phyloP scores from a whole-genome alignment of 768 basidiomycete genomes.

The Lentinula sp. region DNA sequence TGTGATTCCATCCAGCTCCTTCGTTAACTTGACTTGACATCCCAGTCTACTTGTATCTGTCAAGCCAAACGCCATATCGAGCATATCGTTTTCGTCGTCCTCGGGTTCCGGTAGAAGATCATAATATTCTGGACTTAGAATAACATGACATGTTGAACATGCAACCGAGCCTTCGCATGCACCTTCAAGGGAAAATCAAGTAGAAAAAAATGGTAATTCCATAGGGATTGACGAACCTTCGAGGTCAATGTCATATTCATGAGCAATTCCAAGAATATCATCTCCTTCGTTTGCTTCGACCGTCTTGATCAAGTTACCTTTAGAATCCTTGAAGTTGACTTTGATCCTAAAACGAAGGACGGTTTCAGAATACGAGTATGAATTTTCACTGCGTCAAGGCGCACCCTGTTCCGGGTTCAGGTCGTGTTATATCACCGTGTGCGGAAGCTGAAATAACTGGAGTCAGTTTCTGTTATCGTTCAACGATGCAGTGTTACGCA shows the following conservation, averaged over 20 bases:
- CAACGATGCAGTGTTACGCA: not conserved
- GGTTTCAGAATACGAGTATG: not conserved
- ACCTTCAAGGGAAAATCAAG: slow-evolving; percentile 38
- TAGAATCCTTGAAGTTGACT: slow-evolving; percentile 85
- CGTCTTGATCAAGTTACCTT: slow-evolving; percentile 77
- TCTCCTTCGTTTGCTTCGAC: slow-evolving; percentile 94
- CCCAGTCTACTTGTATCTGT: slow-evolving; percentile 88
- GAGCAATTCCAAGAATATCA: slow-evolving; percentile 84
- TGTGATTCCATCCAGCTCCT: slow-evolving; percentile 78
- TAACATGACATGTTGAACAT: slow-evolving; percentile 96
- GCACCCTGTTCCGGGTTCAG: slow-evolving; percentile 66
- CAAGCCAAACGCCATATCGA: slow-evolving; percentile 96
- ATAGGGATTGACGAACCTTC: slow-evolving; percentile 61
- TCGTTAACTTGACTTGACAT: slow-evolving; percentile 73
- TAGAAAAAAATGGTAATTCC: not conserved
- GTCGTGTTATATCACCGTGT: slow-evolving; percentile 56
- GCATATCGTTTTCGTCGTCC: slow-evolving; percentile 98
- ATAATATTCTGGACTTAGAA: slow-evolving; percentile 75
- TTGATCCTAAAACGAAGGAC: slow-evolving; percentile 55
- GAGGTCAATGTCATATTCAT: slow-evolving; percentile 93
- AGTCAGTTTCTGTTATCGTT: not conserved
- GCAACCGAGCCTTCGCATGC: slow-evolving; percentile 97
- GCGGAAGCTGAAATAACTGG: slow-evolving; percentile 12
- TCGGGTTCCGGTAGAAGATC: slow-evolving; percentile 88
- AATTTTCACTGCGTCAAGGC: slow-evolving; percentile 9